A percentile compares a stretch with the other conserved stretches of the same genome.
phyloP scores from a whole-genome alignment of 768 basidiomycete species.

The Clitopilus passeckerianus region DNA sequence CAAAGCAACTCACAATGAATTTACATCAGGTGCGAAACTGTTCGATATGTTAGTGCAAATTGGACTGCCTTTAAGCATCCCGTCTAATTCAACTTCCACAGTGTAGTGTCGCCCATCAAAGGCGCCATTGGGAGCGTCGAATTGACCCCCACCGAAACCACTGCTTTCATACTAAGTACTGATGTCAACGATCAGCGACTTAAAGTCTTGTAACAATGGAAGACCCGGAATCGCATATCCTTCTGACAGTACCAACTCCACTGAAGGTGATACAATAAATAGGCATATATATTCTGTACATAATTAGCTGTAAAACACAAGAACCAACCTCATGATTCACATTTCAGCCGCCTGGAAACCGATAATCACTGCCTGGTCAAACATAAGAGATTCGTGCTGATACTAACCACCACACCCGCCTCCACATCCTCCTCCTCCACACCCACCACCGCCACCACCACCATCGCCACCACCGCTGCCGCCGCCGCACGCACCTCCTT shows the following conservation, averaged over 20 bases:
- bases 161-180: not conserved
- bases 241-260: no score
- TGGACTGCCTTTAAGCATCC: not conserved
- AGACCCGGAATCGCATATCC: no score
- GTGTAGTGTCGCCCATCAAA: not conserved
- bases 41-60: not conserved
- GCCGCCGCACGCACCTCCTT: constrained; percentile 3
- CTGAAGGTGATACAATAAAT: no score
- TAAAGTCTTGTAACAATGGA: no score
- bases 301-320: no score
- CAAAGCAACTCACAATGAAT: no score
- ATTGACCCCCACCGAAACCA: not conserved
- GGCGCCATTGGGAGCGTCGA: not conserved
- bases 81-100: not conserved
- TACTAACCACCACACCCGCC: not conserved
- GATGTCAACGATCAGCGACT: not conserved
- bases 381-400: not conserved
- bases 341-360: not conserved
- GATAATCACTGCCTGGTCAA: not conserved
- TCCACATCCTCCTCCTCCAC: constrained; percentile 5
- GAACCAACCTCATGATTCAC: no score
- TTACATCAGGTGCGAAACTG: not conserved
- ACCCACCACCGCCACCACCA: constrained; percentile 7
- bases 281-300: no score
- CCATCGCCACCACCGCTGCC: constrained; percentile 10